Percentiles rank a stretch among this genome's conserved stretches.
These are phyloP conservation scores for Polygonum maritimum DNA, from an alignment of 148 eudicot genomes.

Conservation along the genomic window DNA sequence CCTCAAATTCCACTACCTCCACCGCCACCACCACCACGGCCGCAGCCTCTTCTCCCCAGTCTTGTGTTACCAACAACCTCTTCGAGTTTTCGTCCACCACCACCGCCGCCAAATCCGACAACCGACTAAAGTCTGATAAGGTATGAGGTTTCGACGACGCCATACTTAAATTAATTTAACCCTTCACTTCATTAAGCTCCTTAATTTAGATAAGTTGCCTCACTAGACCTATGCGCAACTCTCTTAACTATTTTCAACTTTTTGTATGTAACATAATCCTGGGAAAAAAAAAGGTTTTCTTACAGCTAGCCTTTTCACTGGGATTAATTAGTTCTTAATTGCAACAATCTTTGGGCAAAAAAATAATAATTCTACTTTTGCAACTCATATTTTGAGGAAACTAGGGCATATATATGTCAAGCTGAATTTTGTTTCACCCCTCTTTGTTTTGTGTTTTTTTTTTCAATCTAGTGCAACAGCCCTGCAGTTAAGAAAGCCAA, in stretches of 20 bases:
- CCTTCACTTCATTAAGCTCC: too few relatives aligned
- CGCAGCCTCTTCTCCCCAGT: slow-evolving; percentile 59
- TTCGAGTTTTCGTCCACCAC: slow-evolving; percentile 39
- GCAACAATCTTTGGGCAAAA: not conserved
- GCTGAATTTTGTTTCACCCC: not conserved
- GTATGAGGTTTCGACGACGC: slow-evolving; percentile 17
- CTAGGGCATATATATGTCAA: not conserved
- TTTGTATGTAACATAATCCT: too few relatives aligned
- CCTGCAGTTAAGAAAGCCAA: slow-evolving; percentile 66
- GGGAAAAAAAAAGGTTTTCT: not conserved
- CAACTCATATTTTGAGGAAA: not conserved
- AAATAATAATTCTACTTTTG: not conserved
- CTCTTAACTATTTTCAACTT: too few relatives aligned
- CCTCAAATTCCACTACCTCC: not conserved
- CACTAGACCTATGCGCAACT: too few relatives aligned
- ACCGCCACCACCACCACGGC: slow-evolving; percentile 6
- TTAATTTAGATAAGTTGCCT: too few relatives aligned
- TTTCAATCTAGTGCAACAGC: slow-evolving; percentile 49
- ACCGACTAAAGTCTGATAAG: slow-evolving; percentile 34
- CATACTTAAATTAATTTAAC: too few relatives aligned
- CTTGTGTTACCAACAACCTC: slow-evolving; percentile 51
- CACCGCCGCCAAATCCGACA: slow-evolving; percentile 4
- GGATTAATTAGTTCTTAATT: not conserved
- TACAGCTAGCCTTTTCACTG: too few relatives aligned
- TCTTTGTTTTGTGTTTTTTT: not conserved